Evolutionary conservation across 1,284 basidiomycete species (phyloP), one percentile per base, ranked within the genome.

Genomic region (Fomes fomentarius): DNA sequence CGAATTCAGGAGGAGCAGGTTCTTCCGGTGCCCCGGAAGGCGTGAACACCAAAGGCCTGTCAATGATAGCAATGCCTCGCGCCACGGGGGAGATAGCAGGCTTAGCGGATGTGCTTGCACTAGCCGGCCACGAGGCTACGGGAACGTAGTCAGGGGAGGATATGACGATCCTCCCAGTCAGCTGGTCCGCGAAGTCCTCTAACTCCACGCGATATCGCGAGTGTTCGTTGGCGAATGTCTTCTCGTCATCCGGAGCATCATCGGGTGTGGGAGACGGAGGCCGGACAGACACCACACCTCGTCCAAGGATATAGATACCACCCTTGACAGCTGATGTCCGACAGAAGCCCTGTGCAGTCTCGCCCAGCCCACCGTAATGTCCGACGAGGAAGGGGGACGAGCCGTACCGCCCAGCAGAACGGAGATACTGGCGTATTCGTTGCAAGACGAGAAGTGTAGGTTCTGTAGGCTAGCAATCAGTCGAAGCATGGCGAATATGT

Each of bases 331-430:
- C 94, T 31, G 91, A 83, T 6, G 88, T 83, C 30, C 94, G 91
- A 71, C 94, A 96, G 69, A 96, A 98, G 0, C 93, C 94, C 71
- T 97, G 94, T 0, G 91, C 82, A n/a, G 96, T 85, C 66, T 97
- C 95, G 2, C 95, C 94, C 0, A 88, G 78, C 3, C 95, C 94
- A 26, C 96, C 96, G 68, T 98, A 98, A 64, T 98, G 95, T 0
- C 93, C 94, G 4, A 98, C 81, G 14, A 99, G 82, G 73, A 96
- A 98, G 0, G 96, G 87, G 0, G 93, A 94, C 10, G 91, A 74
- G 6, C 96, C 96, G 66, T 97, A 98, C 28, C 92, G 80, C 1
- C 96, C 96, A 12, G 87, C 75, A 1, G 94, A 93, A 37, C 78
- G 83, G 21, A 98, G 79, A 67, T 93, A 94, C 26, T 77, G 74